Conservation (phyloP, 768 basidiomycete genomes). For the Tylopilus felleus region DNA sequence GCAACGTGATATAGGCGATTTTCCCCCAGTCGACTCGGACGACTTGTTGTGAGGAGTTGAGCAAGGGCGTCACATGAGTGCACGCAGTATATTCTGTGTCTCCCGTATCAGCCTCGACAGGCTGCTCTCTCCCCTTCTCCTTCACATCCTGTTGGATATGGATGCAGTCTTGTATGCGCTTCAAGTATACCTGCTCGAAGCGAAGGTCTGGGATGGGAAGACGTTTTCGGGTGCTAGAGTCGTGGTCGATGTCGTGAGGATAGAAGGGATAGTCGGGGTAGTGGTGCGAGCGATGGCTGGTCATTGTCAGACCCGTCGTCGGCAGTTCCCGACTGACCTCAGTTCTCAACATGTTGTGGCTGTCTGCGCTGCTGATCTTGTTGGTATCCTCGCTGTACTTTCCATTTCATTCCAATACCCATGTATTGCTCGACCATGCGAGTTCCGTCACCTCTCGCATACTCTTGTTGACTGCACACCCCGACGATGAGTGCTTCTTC, state of each 20-base stretch:
- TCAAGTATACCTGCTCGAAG: slow-evolving; percentile 69
- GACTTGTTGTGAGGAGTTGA: slow-evolving; percentile 33
- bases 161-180: slow-evolving; percentile 53
- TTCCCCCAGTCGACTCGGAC: slow-evolving; percentile 53
- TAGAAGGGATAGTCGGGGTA: slow-evolving; percentile 23
- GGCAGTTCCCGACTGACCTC: slow-evolving; percentile 18
- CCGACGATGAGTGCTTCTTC: slow-evolving; percentile 94
- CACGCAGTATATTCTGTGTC: slow-evolving; percentile 18
- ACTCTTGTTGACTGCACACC: slow-evolving; percentile 85
- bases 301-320: slow-evolving; percentile 21
- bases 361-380: slow-evolving; percentile 13
- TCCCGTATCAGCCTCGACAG: slow-evolving; percentile 12
- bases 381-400: slow-evolving; percentile 25
- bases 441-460: slow-evolving; percentile 27
- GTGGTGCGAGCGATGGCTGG: slow-evolving; percentile 18
- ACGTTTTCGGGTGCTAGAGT: slow-evolving; percentile 29
- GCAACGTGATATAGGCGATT: slow-evolving; percentile 58
- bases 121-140: slow-evolving; percentile 32
- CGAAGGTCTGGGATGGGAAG: slow-evolving; percentile 74
- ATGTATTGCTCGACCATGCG: slow-evolving; percentile 14
- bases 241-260: slow-evolving; percentile 12
- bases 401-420: slow-evolving; percentile 24
- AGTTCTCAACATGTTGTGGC: slow-evolving; percentile 13
- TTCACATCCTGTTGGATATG: slow-evolving; percentile 36
- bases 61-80: slow-evolving; percentile 30